These are phyloP conservation scores for Closterium sp. DNA, from an alignment of 139 green algal species.

Conservation along the genomic window DNA sequence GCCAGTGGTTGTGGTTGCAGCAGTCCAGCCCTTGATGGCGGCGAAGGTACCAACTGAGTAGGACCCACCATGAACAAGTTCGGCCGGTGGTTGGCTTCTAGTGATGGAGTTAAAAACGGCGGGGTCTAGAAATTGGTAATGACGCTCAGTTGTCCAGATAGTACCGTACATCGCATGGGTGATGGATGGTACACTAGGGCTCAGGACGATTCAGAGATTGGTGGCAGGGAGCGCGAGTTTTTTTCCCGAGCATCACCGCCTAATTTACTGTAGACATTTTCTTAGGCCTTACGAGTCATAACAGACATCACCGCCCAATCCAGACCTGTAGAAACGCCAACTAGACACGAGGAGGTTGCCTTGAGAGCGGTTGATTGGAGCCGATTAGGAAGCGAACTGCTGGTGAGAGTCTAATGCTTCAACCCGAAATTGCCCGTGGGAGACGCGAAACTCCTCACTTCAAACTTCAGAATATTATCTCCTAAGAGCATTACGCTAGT, in stretches of 20 bases:
- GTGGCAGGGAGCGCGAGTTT: neutral
- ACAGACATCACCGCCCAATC: neutral
- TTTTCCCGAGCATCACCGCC: no score
- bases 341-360: neutral
- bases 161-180: neutral
- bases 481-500: no score
- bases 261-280: neutral
- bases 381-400: neutral
- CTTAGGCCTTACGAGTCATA: neutral
- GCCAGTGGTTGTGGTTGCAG: neutral
- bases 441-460: no score
- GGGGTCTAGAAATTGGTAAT: neutral
- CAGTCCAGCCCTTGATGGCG: no score
- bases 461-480: no score
- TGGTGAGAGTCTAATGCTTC: neutral
- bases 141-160: neutral
- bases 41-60: neutral
- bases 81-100: no score
- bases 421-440: no score
- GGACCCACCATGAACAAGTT: neutral
- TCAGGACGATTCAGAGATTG: neutral
- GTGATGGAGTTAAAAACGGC: neutral
- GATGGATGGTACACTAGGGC: neutral
- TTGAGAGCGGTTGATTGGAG: neutral
- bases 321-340: neutral